phyloP scores from a whole-genome alignment of 495 filamentous ascomycete genomes.

The Aspergillus heteromorphus region DNA sequence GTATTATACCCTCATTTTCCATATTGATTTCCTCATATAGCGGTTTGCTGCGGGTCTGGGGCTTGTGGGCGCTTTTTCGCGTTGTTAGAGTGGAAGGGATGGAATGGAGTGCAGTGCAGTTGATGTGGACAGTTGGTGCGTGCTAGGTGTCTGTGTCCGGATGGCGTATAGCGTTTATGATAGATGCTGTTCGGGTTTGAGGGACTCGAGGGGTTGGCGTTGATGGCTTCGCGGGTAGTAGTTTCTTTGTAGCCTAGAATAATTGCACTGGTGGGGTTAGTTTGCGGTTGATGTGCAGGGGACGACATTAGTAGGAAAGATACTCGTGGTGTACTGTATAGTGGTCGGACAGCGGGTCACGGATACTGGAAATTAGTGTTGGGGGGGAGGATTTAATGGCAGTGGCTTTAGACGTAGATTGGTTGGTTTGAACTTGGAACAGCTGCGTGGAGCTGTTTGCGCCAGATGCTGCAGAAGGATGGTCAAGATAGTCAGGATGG shows the following conservation, averaged over 20 bases:
- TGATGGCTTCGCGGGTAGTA: neutral
- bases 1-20: too few relatives aligned
- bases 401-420: too few relatives aligned
- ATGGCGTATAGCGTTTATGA: neutral
- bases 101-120: too few relatives aligned
- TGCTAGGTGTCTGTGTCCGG: neutral
- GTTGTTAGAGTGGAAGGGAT: too few relatives aligned
- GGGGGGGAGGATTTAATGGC: neutral
- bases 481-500: neutral
- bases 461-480: neutral
- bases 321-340: slow-evolving; percentile 3
- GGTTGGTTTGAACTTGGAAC: too few relatives aligned
- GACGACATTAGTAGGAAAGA: neutral
- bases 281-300: neutral
- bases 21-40: too few relatives aligned
- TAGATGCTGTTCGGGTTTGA: slow-evolving; percentile 3
- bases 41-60: too few relatives aligned
- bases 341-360: neutral
- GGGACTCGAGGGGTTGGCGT: neutral
- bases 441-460: neutral
- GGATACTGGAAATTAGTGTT: neutral
- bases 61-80: too few relatives aligned
- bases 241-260: neutral
- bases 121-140: neutral
- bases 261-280: neutral